Conservation (phyloP, 805 yeast species). For the Metschnikowia colocasiae region DNA sequence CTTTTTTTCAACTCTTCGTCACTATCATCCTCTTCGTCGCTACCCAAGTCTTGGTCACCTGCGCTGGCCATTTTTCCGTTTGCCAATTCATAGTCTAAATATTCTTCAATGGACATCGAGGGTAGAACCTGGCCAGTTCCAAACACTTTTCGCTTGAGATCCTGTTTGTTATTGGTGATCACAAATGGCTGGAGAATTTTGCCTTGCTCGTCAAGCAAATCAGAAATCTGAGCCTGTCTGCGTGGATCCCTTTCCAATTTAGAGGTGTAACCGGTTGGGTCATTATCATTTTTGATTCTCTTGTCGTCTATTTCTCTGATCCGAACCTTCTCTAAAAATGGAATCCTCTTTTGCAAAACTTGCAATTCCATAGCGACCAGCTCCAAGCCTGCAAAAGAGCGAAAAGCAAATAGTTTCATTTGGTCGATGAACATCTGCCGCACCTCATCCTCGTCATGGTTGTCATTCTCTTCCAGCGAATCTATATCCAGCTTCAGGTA, state of each 20-base stretch:
- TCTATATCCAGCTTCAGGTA: conserved; percentile 13
- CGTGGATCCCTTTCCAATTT: conserved; percentile 52
- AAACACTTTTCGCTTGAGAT: conserved; percentile 60
- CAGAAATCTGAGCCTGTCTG: conserved; percentile 21
- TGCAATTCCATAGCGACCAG: conserved; percentile 61
- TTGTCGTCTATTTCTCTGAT: conserved; percentile 8
- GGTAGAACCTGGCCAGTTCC: conserved; percentile 94
- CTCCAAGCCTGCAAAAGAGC: conserved; percentile 56
- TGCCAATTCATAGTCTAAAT: conserved; percentile 77
- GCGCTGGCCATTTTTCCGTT: conserved; percentile 73
- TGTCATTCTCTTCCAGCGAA: conserved; percentile 6
- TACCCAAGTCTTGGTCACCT: conserved; percentile 37
- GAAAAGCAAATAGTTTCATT: conserved; percentile 48
- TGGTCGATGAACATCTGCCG: conserved; percentile 56
- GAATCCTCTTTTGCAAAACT: conserved; percentile 37
- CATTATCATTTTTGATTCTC: conserved; percentile 6
- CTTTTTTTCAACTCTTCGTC: conserved; percentile 74
- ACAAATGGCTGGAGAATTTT: conserved; percentile 83
- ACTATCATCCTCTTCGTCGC: conserved; percentile 56
- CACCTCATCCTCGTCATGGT: conserved; percentile 42
- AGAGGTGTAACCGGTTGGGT: conserved; percentile 56
- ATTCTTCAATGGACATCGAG: conserved; percentile 91
- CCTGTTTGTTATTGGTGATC: conserved; percentile 52
- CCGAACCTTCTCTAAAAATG: not conserved
- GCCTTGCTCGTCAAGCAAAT: conserved; percentile 64